Evolutionary conservation across 2,329 filamentous ascomycete species (phyloP), one percentile per base, ranked within the genome.

Genomic region (Alternaria gansuensis): DNA sequence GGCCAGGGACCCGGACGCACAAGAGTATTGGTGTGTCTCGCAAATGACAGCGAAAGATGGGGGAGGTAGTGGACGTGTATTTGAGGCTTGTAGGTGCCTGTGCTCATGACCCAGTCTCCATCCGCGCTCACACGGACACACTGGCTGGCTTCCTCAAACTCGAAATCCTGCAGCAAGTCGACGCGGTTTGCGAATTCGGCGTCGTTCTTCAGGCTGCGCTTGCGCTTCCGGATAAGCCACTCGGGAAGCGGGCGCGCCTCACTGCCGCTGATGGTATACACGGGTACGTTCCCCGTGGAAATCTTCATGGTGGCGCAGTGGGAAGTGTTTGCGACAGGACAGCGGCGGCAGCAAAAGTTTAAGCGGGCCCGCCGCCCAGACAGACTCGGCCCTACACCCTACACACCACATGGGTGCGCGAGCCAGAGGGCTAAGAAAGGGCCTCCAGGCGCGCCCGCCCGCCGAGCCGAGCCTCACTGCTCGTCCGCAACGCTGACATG

Each of bases 21-120:
- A 21, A 98, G 84, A 8, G 91, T 90, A 65, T 91, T 90, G 1
- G 96, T 99, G 78, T 99, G 95, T 54, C 95, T 89, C 33, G 93
- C 88, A 78, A 90, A 99, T 8, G 93, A 97, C n/a, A 99, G 85
- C 9, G 94, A 94, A 23, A 98, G 84, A 74, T 98, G 93, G 36
- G 93, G 90, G 5, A 98, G 87, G 75, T 96, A 92, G 79, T 99
- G 96, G n/a, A 92, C 90, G 75, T 98, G 95, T 59, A 98, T 96
- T 77, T 96, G 92, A 1, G 90, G 89, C 73, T 69, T 70, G 63
- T 71, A 71, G 5, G 67, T 70, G 62, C 67, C 67, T 4, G 68
- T 71, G 31, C 66, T 68, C 66, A 71, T 64, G 56, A 70, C 88
- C 93, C 95, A 99, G 75, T 98, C 90, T 48, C 94, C 94, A 85